Base-by-base conservation (phyloP, 2,329 filamentous ascomycete species). In the Iodosphaeria phyllophila region DNA sequence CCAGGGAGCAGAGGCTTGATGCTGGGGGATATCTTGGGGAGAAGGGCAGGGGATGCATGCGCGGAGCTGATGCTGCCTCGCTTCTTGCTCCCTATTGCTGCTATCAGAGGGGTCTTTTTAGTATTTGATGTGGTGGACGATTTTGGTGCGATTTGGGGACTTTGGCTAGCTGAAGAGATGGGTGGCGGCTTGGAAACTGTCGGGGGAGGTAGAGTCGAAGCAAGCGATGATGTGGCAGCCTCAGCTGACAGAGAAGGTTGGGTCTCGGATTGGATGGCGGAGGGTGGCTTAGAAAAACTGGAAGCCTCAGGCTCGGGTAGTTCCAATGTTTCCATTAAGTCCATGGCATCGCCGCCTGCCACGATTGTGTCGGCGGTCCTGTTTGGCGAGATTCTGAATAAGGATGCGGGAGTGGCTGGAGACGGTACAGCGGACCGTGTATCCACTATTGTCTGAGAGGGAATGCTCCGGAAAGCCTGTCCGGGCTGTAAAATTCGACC, bases 21-120 rank as follows among this genome's bases (percentile, higher is more conserved):
- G 46, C 71, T 92, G 3, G 86, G 89, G 14, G 84, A 93, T 32
- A 95, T 93, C 45, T 70, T 78, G 2, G 89, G 89, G 15, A 80
- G 60, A 18, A 95, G 51, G 10, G 86, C 84, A 5, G 89, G 86
- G 20, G 83, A 92, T 7, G 76, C 68, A n/a, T 84, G 71, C 5
- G 73, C 65, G 3, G 77, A 79, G 38, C 64, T 67, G 15, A 71
- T 57, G 37, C 77, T 84, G 12, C 60, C 52, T 30, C 80, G 63
- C 49, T 84, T 89, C 41, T 76, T 75, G 31, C 54, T 57, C 13
- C 56, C 55, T 18, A 71, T 61, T 6, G 66, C 57, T 4, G 64
- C 58, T 24, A 66, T 45, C 27, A 62, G 56, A 1, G 65, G 63
- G 6, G 65, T 68, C 37, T 60, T 71, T 13, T 59, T 55, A 12